phyloP scores from a whole-genome alignment of 176 grass and related monocot species.

The Ampelocalamus luodianensis region DNA sequence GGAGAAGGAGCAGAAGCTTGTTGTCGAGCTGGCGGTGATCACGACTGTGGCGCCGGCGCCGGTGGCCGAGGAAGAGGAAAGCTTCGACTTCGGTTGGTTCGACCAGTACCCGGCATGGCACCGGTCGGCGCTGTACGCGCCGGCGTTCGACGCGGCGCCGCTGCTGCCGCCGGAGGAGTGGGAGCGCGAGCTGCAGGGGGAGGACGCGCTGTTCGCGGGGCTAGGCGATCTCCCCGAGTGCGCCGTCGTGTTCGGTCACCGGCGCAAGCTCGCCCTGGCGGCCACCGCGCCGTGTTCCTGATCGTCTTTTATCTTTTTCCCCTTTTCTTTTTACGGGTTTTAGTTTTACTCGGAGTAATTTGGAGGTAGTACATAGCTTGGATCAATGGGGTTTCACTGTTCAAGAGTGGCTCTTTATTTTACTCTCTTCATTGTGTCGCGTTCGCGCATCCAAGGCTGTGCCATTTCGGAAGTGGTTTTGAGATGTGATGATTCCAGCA shows the following conservation, averaged over 20 bases:
- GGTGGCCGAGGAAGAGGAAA: constrained; percentile 39
- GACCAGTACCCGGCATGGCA: constrained; percentile 55
- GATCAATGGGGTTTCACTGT: constrained; percentile 40
- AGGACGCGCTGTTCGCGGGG: constrained; percentile 86
- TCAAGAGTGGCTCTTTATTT: background rate
- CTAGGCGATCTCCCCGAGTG: constrained; percentile 95
- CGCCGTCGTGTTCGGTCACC: constrained; percentile 73
- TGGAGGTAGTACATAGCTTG: constrained; percentile 61
- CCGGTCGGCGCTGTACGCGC: constrained; percentile 52
- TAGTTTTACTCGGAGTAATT: constrained; percentile 44
- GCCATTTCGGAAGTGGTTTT: constrained; percentile 33
- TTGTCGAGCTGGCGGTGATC: background rate
- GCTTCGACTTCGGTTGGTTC: constrained; percentile 52
- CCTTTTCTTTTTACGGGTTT: background rate
- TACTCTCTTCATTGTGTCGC: background rate
- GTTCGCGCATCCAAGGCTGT: constrained; percentile 35
- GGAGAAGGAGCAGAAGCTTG: constrained; percentile 9
- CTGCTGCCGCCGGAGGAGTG: constrained; percentile 57
- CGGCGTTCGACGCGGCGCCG: constrained; percentile 39
- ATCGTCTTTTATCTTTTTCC: background rate
- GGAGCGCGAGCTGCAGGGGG: constrained; percentile 60
- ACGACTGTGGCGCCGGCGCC: constrained; percentile 28
- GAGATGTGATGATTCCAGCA: constrained; percentile 1
- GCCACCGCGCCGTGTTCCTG: constrained; percentile 60
- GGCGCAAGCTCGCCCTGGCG: constrained; percentile 43